These are phyloP conservation scores for Wickerhamiella alocasiicola DNA, from an alignment of 805 yeast species.

Conservation along the genomic window DNA sequence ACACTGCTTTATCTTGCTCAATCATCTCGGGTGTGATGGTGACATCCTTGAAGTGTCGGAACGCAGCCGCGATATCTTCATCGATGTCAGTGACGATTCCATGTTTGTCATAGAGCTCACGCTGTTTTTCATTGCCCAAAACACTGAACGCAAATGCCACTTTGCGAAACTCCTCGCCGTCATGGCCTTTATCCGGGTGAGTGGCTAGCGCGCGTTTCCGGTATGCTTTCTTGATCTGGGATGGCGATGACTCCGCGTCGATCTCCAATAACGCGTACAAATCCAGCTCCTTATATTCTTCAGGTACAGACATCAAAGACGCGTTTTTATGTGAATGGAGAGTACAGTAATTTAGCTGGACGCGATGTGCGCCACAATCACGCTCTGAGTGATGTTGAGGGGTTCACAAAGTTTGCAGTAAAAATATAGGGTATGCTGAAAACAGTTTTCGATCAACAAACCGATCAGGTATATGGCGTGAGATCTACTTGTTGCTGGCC, in stretches of 20 bases:
- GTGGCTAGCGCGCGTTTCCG: slow-evolving; percentile 47
- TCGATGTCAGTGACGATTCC: slow-evolving; percentile 43
- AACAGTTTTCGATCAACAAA: no score
- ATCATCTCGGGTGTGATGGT: slow-evolving; percentile 36
- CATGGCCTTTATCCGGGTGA: slow-evolving; percentile 59
- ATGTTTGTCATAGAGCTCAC: slow-evolving; percentile 53
- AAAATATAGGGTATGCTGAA: no score
- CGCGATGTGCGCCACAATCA: no score
- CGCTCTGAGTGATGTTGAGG: no score
- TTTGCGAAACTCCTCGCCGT: slow-evolving; percentile 41
- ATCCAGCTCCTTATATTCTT: slow-evolving; percentile 22
- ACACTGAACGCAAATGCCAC: slow-evolving; percentile 67
- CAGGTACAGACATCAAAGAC: slow-evolving; percentile 22
- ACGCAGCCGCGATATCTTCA: slow-evolving; percentile 28
- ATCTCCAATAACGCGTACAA: slow-evolving; percentile 24
- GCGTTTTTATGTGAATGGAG: no score
- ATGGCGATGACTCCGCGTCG: slow-evolving; percentile 22
- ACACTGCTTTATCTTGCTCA: slow-evolving; percentile 51
- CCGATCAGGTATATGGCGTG: no score
- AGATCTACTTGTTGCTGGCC: no score
- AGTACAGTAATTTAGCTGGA: no score
- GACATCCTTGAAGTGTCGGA: slow-evolving; percentile 26
- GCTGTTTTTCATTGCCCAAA: slow-evolving; percentile 43
- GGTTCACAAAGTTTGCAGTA: no score
- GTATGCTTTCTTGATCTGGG: slow-evolving; percentile 54